A percentile compares a stretch with the other conserved stretches of the same genome.
Evolutionary conservation across 2,329 filamentous ascomycete species (phyloP).

Genomic region (Didymella pinodella): DNA sequence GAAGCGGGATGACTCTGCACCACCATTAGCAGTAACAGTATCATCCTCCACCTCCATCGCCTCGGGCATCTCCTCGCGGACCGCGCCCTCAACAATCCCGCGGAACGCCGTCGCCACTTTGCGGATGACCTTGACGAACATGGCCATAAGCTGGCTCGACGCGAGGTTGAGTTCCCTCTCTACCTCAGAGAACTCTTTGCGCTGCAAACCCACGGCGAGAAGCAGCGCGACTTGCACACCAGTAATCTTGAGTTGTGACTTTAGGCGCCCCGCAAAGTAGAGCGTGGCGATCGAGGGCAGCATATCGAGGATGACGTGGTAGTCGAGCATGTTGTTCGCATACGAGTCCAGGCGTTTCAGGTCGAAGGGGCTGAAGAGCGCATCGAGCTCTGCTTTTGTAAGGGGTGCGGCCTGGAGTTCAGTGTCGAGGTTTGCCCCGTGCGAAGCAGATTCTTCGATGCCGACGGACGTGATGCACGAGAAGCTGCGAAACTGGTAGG

Average conservation of each 20-base stretch:
- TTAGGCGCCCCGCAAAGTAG: slow-evolving; percentile 84
- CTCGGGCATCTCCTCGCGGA: slow-evolving; percentile 57
- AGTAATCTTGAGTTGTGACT: slow-evolving; percentile 71
- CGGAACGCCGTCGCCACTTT: slow-evolving; percentile 85
- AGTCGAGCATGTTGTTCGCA: slow-evolving; percentile 95
- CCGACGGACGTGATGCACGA: slow-evolving; percentile 78
- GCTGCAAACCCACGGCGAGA: slow-evolving; percentile 85
- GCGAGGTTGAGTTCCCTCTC: slow-evolving; percentile 79
- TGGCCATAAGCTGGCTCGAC: slow-evolving; percentile 83
- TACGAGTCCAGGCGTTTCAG: slow-evolving; percentile 95
- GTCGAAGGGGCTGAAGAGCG: slow-evolving; percentile 85
- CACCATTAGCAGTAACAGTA: slow-evolving; percentile 60
- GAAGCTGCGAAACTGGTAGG: slow-evolving; percentile 91
- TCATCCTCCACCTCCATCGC: slow-evolving; percentile 53
- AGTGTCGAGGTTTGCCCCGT: slow-evolving; percentile 72
- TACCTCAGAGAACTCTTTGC: slow-evolving; percentile 82
- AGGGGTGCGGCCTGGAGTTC: slow-evolving; percentile 63
- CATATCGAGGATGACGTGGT: slow-evolving; percentile 95
- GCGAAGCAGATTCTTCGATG: slow-evolving; percentile 84
- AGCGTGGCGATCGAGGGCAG: slow-evolving; percentile 81
- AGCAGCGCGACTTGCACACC: slow-evolving; percentile 88
- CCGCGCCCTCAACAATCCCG: slow-evolving; percentile 75
- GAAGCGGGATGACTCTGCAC: slow-evolving; percentile 69
- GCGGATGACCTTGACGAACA: slow-evolving; percentile 96
- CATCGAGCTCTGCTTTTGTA: slow-evolving; percentile 78